Base-by-base conservation (phyloP, 2,329 filamentous ascomycete genomes). In the Ophioceras dolichostomum region DNA sequence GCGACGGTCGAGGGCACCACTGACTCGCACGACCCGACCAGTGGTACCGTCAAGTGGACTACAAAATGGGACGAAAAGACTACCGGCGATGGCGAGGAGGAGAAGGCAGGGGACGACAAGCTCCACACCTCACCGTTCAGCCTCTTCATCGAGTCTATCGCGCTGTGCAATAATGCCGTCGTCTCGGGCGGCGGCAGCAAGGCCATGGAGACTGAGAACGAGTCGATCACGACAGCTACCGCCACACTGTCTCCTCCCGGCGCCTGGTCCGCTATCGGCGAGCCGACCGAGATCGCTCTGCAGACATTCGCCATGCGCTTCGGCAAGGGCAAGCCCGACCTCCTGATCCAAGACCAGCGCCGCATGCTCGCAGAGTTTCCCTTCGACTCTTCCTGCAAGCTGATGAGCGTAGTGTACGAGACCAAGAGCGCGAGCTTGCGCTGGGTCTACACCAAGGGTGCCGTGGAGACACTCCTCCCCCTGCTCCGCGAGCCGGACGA, bases 271-370 rank as follows among this genome's bases (percentile, higher is more conserved):
- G 74, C 74, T 16, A 59, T 76, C 30, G 79, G 77, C 34, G 76
- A 82, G 45, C 76, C 78, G 4, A 85, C 81, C 4, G 76, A 81
- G 44, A 78, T 81, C 39, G 76, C 77, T 3, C 75, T 81, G 31
- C 76, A 79, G 45, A 76, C 81, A 2, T 78, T 81, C 46, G 73
- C 76, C 7, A 68, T 65, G 35, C 71, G 77, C 9, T 81, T 81
- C 47, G 58, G 68, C 30, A 70, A 67, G 62, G 68, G 70, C 37
- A 61, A 68, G 13, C 55, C 60, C 13, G 57, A 57, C 26, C 61
- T 72, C 41, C 55, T 73, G 22, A 47, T 53, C 18, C 30, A 32
- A 19, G 30, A 32, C 7, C 12, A 14, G 17, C 30, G 30, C 14
- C 17, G 17, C 12, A 12, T 32, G 14, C 14, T 32, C 13, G 67